Evolutionary conservation across 176 grass and related monocot genomes (phyloP), one percentile per base, ranked within the genome.

Genomic region (Oryza rufipogon): DNA sequence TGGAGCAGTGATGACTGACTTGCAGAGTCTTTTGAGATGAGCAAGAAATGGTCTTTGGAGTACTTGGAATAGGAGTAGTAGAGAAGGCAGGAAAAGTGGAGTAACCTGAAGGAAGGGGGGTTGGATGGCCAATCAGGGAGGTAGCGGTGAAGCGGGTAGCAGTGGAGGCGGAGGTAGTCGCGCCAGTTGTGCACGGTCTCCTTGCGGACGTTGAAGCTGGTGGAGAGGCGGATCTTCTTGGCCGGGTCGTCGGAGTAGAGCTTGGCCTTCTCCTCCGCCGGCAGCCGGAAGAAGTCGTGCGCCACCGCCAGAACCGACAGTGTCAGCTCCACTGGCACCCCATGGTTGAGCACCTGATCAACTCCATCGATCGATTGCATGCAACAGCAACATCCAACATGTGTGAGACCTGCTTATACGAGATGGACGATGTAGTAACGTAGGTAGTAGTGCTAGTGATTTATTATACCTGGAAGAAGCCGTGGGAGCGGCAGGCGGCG

Each of bases 101-200:
- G 30, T 26, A 68, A 97, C 95, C 88, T 97, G 75, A 95, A 97
- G 1, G 86, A 41, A 3, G 83, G 60, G 0, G 92, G 95, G 2
- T 86, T 95, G 7, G 76, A 42, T 0, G 95, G 95, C 95, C 95
- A 97, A 6, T 90, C 92, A 1, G 72, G 85, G 11, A 87, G 88
- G 71, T 90, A 97, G 10, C 88, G 67, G 25, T 97, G 39, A 0
- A 97, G 89, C 70, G 95, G 95, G 34, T 97, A 63, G 89, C 95
- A 97, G 86, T 97, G 95, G 44, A 97, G 91, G 25, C 95, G 91
- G 45, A 97, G 93, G 75, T 97, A 97, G 68, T 97, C 95, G 38
- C 95, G 87, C 95, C 95, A 97, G 76, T 95, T 97, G 81, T 86
- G 95, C 38, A 97, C 90, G 5, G 79, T 90, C 85, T 97, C 95